Percentiles rank a stretch among this genome's conserved stretches.
phyloP scores from a whole-genome alignment of 2,329 filamentous ascomycete species.

The Aspergillus flavus region DNA sequence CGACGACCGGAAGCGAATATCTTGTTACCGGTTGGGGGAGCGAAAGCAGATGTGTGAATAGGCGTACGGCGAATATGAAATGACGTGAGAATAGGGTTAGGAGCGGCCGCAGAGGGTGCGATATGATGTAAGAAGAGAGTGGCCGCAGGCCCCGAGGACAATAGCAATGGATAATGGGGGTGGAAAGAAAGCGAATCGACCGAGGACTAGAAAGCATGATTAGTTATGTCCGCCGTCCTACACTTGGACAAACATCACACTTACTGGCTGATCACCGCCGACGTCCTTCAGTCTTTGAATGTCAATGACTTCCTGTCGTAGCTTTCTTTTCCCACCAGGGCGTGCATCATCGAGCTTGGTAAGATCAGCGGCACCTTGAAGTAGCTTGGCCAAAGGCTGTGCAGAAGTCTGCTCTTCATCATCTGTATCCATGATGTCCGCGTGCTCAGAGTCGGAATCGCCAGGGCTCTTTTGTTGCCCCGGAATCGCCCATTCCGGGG shows the following conservation, averaged over 20 bases:
- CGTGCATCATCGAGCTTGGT: slow-evolving; percentile 54
- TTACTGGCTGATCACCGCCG: slow-evolving; percentile 70
- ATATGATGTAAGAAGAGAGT: slow-evolving; percentile 89
- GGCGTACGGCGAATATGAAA: slow-evolving; percentile 83
- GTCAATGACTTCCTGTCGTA: slow-evolving; percentile 84
- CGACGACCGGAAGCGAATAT: slow-evolving; percentile 88
- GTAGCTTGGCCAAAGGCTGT: slow-evolving; percentile 75
- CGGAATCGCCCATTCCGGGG: slow-evolving; percentile 63
- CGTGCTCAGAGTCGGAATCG: slow-evolving; percentile 45
- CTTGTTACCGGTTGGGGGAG: slow-evolving; percentile 70
- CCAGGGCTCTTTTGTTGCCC: slow-evolving; percentile 48
- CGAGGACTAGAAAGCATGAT: slow-evolving; percentile 55
- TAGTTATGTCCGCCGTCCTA: neutral
- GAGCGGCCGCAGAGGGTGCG: slow-evolving; percentile 72
- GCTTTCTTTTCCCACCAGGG: slow-evolving; percentile 64
- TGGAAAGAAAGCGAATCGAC: slow-evolving; percentile 88
- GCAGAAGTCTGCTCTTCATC: slow-evolving; percentile 65
- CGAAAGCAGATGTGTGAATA: slow-evolving; percentile 81
- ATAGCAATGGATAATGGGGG: slow-evolving; percentile 80
- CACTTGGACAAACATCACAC: slow-evolving; percentile 22
- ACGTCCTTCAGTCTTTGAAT: slow-evolving; percentile 90
- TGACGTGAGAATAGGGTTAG: slow-evolving; percentile 87
- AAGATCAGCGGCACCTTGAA: slow-evolving; percentile 73
- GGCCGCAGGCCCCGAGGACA: slow-evolving; percentile 84
- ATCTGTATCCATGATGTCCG: slow-evolving; percentile 58